Percentiles rank a stretch among this genome's conserved stretches.
Evolutionary conservation across 2,329 filamentous ascomycete genomes (phyloP).

Genomic region (Thermothelomyces thermophilus): DNA sequence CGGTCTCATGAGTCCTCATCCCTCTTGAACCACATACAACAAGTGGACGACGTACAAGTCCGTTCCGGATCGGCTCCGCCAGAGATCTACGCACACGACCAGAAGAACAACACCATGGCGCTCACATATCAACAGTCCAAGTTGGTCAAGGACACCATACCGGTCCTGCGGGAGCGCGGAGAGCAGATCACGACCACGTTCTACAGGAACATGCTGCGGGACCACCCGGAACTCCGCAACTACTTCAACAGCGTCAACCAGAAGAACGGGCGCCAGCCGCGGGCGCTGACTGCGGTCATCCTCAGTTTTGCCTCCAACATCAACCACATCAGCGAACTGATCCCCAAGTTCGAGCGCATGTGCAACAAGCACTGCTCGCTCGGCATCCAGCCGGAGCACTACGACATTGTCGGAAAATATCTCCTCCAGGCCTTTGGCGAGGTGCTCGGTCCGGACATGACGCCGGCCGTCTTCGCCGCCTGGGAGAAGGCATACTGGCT

Average conservation of each 20-base stretch:
- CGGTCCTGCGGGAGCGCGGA: conserved; percentile 61
- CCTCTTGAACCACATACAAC: too few species aligned
- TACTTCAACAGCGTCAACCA: conserved; percentile 66
- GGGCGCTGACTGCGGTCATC: conserved; percentile 57
- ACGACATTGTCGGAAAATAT: conserved; percentile 62
- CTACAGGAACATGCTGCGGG: conserved; percentile 61
- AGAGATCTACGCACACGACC: too few species aligned
- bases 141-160: conserved; percentile 64
- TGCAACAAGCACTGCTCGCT: conserved; percentile 70
- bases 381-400: conserved; percentile 61
- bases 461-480: conserved; percentile 55
- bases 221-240: conserved; percentile 60
- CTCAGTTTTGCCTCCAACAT: conserved; percentile 68
- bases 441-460: conserved; percentile 61
- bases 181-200: conserved; percentile 63
- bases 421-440: conserved; percentile 60
- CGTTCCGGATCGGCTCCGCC: too few species aligned
- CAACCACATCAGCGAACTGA: conserved; percentile 51
- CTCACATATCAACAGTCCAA: conserved; percentile 51
- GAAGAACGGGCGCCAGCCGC: conserved; percentile 53
- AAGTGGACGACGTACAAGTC: too few species aligned
- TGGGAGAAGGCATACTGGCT: conserved; percentile 69
- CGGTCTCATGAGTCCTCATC: too few species aligned
- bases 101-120: conserved; percentile 22
- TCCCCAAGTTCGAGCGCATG: conserved; percentile 48